Evolutionary conservation across 805 yeast species (phyloP).

Genomic region (Suhomyces xylopsoci): DNA sequence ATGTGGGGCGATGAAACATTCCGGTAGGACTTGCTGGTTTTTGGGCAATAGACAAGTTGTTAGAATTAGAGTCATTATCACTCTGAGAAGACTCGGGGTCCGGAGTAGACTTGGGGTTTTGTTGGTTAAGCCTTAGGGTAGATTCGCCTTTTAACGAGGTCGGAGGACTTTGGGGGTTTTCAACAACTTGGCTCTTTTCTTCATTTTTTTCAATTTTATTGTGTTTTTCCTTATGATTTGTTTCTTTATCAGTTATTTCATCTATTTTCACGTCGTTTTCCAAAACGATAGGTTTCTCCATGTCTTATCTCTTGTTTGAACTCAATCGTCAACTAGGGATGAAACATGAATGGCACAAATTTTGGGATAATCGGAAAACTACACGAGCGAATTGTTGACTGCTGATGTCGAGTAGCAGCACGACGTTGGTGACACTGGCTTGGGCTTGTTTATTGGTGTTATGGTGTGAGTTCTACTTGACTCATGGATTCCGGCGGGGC

Average conservation of each 20-base stretch:
- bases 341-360: not conserved
- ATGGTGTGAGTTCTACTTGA: not conserved
- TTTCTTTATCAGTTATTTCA: no score
- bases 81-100: not conserved
- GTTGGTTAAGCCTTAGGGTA: not conserved
- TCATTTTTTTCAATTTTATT: no score
- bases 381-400: not conserved
- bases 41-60: not conserved
- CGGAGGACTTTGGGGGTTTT: not conserved
- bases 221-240: no score
- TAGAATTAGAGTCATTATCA: not conserved
- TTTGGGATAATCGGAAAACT: not conserved
- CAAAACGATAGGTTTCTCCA: not conserved
- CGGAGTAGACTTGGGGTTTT: not conserved
- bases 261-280: not conserved
- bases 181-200: no score
- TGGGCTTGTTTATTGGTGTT: not conserved
- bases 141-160: not conserved
- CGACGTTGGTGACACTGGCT: not conserved
- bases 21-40: not conserved
- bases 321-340: not conserved
- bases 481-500: not conserved
- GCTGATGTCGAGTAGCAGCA: not conserved
- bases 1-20: slow-evolving; percentile 20
- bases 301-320: not conserved